Conservation (phyloP, 1,284 basidiomycete species). For the Ganoderma meredithae region DNA sequence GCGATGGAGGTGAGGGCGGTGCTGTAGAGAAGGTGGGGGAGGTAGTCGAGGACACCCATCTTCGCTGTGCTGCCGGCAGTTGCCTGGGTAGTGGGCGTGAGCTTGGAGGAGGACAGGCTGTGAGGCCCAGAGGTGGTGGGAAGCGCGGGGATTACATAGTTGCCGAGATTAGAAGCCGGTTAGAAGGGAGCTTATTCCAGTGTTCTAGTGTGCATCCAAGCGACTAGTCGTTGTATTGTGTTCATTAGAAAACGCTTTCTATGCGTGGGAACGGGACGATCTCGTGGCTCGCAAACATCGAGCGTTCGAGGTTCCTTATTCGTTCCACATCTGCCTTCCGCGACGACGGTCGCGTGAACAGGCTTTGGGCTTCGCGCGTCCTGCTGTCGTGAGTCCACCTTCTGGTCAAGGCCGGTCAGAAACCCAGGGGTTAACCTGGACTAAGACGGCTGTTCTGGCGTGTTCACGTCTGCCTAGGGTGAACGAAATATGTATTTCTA, state of each 20-base stretch:
- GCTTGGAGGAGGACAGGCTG: not conserved
- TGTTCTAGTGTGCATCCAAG: not conserved
- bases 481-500: not conserved
- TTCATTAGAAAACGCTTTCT: not conserved
- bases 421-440: not conserved
- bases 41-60: constrained; percentile 38
- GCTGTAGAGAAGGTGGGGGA: constrained; percentile 63
- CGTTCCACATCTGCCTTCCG: not conserved
- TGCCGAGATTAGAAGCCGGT: constrained; percentile 1
- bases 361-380: constrained; percentile 14
- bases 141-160: not conserved
- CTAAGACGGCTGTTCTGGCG: not conserved
- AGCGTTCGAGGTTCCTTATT: not conserved
- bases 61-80: not conserved
- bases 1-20: constrained; percentile 68
- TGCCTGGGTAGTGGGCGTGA: not conserved
- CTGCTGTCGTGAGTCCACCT: not conserved
- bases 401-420: not conserved
- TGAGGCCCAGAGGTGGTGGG: not conserved
- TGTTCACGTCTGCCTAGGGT: not conserved
- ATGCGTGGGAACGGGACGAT: not conserved
- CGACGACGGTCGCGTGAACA: constrained; percentile 13
- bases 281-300: not conserved
- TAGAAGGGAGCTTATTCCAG: not conserved
- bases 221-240: not conserved